A percentile compares a stretch with the other conserved stretches of the same genome.
These are phyloP conservation scores for Trichoderma oligosporum DNA, from an alignment of 2,329 filamentous ascomycete species.

Conservation along the genomic window DNA sequence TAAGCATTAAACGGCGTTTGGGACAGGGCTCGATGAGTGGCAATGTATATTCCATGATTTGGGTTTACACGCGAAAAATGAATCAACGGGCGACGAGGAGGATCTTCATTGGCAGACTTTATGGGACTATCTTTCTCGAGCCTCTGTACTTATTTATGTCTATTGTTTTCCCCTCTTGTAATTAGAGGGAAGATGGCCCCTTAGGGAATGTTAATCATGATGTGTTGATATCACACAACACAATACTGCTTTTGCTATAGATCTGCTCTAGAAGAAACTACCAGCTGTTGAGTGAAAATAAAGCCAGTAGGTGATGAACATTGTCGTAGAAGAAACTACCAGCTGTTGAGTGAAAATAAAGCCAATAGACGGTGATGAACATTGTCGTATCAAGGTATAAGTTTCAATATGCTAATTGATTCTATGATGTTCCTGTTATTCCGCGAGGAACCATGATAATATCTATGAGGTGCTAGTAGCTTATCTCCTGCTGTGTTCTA, in stretches of 20 bases:
- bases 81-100: background rate
- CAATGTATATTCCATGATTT: conserved; percentile 13
- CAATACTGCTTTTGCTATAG: conserved; percentile 6
- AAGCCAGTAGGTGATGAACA: background rate
- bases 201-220: background rate
- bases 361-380: background rate
- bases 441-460: background rate
- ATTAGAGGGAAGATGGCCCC: background rate
- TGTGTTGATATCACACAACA: background rate
- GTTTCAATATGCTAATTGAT: background rate
- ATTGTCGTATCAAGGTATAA: background rate
- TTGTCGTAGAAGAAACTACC: background rate
- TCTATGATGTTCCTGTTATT: background rate
- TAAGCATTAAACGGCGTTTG: conserved; percentile 58
- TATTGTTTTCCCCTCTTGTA: background rate
- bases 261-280: background rate
- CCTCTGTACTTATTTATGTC: background rate
- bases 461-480: too few species aligned
- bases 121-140: background rate
- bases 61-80: conserved; percentile 7
- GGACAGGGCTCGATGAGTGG: conserved; percentile 16
- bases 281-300: background rate
- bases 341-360: background rate
- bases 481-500: too few species aligned
- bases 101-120: background rate